These are phyloP conservation scores for Peziza echinospora DNA, from an alignment of 495 filamentous ascomycete species.

Conservation along the genomic window DNA sequence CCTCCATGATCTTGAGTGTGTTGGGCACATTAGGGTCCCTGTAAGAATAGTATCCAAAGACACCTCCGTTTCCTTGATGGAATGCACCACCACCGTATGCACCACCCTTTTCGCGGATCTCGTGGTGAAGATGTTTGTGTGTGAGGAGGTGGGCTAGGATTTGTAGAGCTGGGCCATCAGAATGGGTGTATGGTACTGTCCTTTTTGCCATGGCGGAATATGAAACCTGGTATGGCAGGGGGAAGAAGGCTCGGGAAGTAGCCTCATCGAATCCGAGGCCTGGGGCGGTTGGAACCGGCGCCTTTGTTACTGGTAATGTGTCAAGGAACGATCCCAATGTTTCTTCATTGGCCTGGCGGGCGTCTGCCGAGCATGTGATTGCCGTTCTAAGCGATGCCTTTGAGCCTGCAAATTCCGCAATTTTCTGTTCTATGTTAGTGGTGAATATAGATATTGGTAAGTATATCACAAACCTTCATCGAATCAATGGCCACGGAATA, in stretches of 20 bases:
- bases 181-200: constrained; percentile 65
- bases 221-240: constrained; percentile 90
- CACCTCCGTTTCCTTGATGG: constrained; percentile 49
- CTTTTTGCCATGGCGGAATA: constrained; percentile 63
- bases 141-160: constrained; percentile 86
- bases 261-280: constrained; percentile 18
- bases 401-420: constrained; percentile 21
- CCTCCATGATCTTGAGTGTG: constrained; percentile 61
- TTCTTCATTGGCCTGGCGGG: constrained; percentile 43
- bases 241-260: constrained; percentile 60
- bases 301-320: constrained; percentile 4
- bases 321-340: constrained; percentile 49
- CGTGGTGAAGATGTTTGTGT: constrained; percentile 89
- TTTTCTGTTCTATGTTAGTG: no score
- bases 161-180: constrained; percentile 53
- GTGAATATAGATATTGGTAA: constrained; percentile 47
- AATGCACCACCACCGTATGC: constrained; percentile 89
- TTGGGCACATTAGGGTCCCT: constrained; percentile 91
- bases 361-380: constrained; percentile 64
- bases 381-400: constrained; percentile 44
- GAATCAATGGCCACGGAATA: constrained; percentile 51
- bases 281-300: constrained; percentile 19
- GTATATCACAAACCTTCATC: constrained; percentile 62
- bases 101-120: constrained; percentile 93
- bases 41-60: constrained; percentile 91